Evolutionary conservation across 2,329 filamentous ascomycete species (phyloP).

Genomic region (Davidsoniella virescens): DNA sequence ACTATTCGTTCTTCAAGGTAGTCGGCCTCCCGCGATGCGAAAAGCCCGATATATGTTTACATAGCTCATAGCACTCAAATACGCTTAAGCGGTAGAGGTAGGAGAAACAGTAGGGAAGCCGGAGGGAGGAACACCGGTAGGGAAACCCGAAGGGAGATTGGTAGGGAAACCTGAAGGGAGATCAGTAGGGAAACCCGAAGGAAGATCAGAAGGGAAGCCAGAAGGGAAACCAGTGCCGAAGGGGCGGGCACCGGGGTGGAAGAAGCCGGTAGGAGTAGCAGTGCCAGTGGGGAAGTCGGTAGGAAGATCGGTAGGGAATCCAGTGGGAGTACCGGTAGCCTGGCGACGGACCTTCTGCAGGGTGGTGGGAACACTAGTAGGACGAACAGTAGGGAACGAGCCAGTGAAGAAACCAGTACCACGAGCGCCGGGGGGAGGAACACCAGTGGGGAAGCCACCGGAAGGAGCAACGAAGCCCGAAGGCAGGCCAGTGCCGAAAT

Average conservation of each 20-base stretch:
- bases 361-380: conserved; percentile 5
- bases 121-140: background rate
- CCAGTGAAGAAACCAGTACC: background rate
- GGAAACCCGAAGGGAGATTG: background rate
- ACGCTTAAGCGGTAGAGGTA: conserved; percentile 7
- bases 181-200: background rate
- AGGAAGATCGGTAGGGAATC: background rate
- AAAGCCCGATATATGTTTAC: too few relatives aligned
- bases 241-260: conserved; percentile 1
- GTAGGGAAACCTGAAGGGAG: background rate
- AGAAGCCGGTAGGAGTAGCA: background rate
- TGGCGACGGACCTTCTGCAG: conserved; percentile 5
- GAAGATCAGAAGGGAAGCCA: background rate
- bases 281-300: background rate
- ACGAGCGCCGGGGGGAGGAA: background rate
- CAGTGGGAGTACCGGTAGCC: background rate
- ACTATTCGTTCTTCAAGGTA: too few relatives aligned
- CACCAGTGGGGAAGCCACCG: conserved; percentile 1
- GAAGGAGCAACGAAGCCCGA: background rate
- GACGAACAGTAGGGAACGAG: background rate
- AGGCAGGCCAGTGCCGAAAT: background rate
- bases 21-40: too few relatives aligned
- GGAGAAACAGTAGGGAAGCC: background rate
- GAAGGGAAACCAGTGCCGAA: conserved; percentile 1
- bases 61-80: background rate